These are phyloP conservation scores for Moricandia arvensis DNA, from an alignment of 345 rosid genomes.

Conservation along the genomic window DNA sequence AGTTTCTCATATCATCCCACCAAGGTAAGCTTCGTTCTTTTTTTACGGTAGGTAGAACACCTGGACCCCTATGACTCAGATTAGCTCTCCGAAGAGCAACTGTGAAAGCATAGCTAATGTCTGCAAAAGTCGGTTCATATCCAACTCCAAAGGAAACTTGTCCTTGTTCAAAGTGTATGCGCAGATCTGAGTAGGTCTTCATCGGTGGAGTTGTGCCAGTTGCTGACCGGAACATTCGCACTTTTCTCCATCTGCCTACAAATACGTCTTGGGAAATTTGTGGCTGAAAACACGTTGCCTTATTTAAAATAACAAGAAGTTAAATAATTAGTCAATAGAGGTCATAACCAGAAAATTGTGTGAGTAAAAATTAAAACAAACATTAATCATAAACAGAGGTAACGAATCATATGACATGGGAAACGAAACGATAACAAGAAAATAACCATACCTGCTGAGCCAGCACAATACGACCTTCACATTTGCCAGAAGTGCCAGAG, in stretches of 20 bases:
- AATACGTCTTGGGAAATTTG: conserved; percentile 84
- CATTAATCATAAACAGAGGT: background rate
- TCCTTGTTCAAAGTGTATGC: conserved; percentile 72
- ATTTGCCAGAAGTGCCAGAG: conserved; percentile 73
- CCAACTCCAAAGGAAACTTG: conserved; percentile 89
- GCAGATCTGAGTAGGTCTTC: conserved; percentile 85
- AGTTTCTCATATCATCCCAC: conserved; percentile 99
- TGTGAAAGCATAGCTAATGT: conserved; percentile 90
- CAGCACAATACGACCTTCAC: conserved; percentile 82
- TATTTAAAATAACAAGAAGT: conserved; percentile 31
- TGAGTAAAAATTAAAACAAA: background rate
- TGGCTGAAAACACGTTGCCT: conserved; percentile 97
- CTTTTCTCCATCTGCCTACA: conserved; percentile 97
- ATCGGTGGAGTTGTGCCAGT: conserved; percentile 95
- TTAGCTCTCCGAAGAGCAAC: conserved; percentile 98
- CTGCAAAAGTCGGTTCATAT: conserved; percentile 92
- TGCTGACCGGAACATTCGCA: conserved; percentile 83
- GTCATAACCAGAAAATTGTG: conserved; percentile 13
- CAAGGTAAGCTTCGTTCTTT: conserved; percentile 93
- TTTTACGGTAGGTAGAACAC: conserved; percentile 55
- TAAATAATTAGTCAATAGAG: conserved; percentile 4
- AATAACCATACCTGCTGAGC: conserved; percentile 80
- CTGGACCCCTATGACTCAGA: conserved; percentile 68
- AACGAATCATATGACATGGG: conserved; percentile 1
- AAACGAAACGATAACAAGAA: conserved; percentile 12